These are phyloP conservation scores for Linum trigynum DNA, from an alignment of 345 rosid genomes.

Conservation along the genomic window DNA sequence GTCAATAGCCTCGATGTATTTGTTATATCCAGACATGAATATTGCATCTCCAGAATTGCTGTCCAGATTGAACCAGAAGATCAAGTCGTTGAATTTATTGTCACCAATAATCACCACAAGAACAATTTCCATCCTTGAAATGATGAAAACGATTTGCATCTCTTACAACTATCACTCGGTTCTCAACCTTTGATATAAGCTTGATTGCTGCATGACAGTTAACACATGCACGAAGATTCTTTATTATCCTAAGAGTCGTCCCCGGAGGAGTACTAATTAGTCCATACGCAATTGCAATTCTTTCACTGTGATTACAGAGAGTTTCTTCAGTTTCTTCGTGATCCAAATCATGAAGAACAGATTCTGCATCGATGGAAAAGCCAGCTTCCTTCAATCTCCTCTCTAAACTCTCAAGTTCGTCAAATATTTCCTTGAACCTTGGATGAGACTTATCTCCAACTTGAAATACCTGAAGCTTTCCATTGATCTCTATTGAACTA, in stretches of 20 bases:
- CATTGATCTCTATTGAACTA: conserved; percentile 49
- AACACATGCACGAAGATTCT: conserved; percentile 57
- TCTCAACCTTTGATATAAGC: conserved; percentile 43
- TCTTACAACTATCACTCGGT: conserved; percentile 52
- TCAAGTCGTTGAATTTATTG: not conserved
- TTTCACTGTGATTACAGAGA: conserved; percentile 62
- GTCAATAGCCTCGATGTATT: not conserved
- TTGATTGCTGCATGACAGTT: conserved; percentile 62
- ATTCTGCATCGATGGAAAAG: conserved; percentile 37
- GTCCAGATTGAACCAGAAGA: not conserved
- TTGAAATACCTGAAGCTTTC: conserved; percentile 43
- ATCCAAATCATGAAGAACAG: conserved; percentile 49
- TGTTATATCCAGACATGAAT: not conserved
- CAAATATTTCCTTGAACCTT: conserved; percentile 32
- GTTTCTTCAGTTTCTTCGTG: conserved; percentile 53
- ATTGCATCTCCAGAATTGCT: not conserved
- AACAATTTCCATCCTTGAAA: conserved; percentile 40
- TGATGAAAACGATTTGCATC: conserved; percentile 64
- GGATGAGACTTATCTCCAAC: conserved; percentile 62
- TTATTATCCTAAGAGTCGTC: conserved; percentile 43
- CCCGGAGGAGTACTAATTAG: conserved; percentile 48
- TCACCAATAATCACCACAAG: conserved; percentile 27
- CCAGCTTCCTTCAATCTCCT: conserved; percentile 48
- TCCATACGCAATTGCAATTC: conserved; percentile 61
- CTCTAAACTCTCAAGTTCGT: conserved; percentile 39